Evolutionary conservation across 257 asterid species (phyloP), one percentile per base, ranked within the genome.

Genomic region (Penstemon barbatus): DNA sequence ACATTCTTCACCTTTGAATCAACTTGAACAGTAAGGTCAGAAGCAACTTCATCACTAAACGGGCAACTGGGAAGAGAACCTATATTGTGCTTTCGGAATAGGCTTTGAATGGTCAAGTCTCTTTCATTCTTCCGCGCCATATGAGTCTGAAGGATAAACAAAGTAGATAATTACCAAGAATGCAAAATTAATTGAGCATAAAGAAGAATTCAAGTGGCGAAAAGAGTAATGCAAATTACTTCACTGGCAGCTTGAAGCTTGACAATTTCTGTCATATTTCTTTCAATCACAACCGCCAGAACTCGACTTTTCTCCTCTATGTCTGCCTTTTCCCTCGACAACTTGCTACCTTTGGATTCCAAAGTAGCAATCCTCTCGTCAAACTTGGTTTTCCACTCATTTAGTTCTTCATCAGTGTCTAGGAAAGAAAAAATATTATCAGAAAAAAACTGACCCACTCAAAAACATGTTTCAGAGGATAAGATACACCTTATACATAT

Each of bases 321-420:
- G 78, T 91, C 97, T 60, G 39, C 66, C 75, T 78, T 83, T 77
- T 94, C 97, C 80, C 93, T 87, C 59, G 52, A 77, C 77, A 89
- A 72, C 89, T 94, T 87, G 77, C 72, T 66, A 73, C 53, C 50
- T 71, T 80, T 91, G 59, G 86, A 71, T 71, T 82, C 88, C 72
- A 91, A 70, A 38, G 80, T 74, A 62, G 84, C 86, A 68, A 94
- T 77, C 76, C 81, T 82, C 62, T 91, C 90, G 61, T 91, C 96
- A 78, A 89, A 94, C 86, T 87, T 87, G 76, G 84, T 81, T 78
- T 86, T 91, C 97, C 97, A 94, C 77, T 89, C 97, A 77, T 74
- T 86, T 75, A 94, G 76, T 73, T 94, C 93, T 85, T 91, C 97
- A 81, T 94, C 97, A 67, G 99, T 87, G 79, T 94, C 99, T 94